phyloP scores from a whole-genome alignment of 2,329 filamentous ascomycete species.

The Salinomyces thailandicus region DNA sequence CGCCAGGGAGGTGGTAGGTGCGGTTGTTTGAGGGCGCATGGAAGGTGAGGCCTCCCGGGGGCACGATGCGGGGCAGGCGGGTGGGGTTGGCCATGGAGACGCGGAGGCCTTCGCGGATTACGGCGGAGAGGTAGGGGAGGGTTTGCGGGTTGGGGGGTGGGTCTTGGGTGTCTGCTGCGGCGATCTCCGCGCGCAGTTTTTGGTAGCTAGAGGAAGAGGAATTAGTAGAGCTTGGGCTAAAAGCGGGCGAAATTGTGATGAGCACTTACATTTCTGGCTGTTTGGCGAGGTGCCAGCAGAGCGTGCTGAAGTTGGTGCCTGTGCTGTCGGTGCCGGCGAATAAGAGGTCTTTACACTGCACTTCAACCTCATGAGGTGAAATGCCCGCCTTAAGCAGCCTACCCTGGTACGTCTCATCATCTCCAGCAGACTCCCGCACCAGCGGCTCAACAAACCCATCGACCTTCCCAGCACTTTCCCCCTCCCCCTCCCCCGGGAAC shows the following conservation, averaged over 20 bases:
- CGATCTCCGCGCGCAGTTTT: constrained; percentile 27
- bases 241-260: background rate
- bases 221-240: background rate
- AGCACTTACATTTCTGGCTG: constrained; percentile 31
- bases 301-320: constrained; percentile 41
- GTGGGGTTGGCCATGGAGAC: constrained; percentile 44
- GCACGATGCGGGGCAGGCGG: constrained; percentile 40
- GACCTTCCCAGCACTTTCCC: constrained; percentile 30
- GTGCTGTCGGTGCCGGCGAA: constrained; percentile 47
- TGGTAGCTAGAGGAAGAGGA: constrained; percentile 19
- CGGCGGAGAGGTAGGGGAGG: constrained; percentile 38
- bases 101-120: constrained; percentile 42
- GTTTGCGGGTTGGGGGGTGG: constrained; percentile 24
- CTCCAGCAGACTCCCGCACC: constrained; percentile 26
- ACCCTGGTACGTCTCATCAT: constrained; percentile 38
- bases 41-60: constrained; percentile 27
- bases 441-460: constrained; percentile 35
- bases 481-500: constrained; percentile 25
- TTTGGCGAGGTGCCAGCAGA: constrained; percentile 37
- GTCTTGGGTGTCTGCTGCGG: constrained; percentile 15
- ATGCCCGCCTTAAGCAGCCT: constrained; percentile 38
- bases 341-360: constrained; percentile 45
- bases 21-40: constrained; percentile 14
- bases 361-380: constrained; percentile 34
- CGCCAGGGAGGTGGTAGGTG: constrained; percentile 26